Base-by-base conservation (phyloP, 2,329 filamentous ascomycete genomes). In the Paraphaeosphaeria sporulosa region DNA sequence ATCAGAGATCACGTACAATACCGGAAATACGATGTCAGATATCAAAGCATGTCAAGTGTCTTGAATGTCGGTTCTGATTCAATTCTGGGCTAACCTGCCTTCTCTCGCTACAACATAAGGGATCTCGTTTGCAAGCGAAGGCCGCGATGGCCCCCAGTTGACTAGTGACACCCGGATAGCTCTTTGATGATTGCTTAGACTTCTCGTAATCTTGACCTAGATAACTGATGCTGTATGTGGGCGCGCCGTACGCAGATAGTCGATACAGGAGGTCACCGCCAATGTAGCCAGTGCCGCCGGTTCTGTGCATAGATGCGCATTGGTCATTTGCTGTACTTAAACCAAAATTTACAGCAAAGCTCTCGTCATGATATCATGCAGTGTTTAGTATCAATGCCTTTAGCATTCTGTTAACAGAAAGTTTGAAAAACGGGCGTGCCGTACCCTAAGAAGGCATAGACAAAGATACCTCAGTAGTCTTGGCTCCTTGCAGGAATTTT, bases 381-480 rank as follows among this genome's bases (percentile, higher is more conserved):
- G 27, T 40, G 2, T 40, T 12, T 40, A 15, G 12, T 40, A 40
- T 40, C 36, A 40, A 40, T 17, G 9, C 17, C 13, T 40, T 6
- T 40, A 15, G 15, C 36, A 17, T 15, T 40, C 36, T 17, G 17
- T 40, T 17, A 15, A 40, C 13, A 17, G 17, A 40, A 17, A 40
- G n/a, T n/a, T n/a, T n/a, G n/a, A n/a, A n/a, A n/a, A n/a, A n/a
- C n/a, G n/a, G n/a, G n/a, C n/a, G n/a, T n/a, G n/a, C n/a, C n/a
- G n/a, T n/a, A n/a, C n/a, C n/a, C n/a, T n/a, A n/a, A n/a, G n/a
- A n/a, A n/a, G n/a, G n/a, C n/a, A n/a, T n/a, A n/a, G n/a, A n/a
- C n/a, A n/a, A n/a, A n/a, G n/a, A n/a, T n/a, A n/a, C n/a, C 86
- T 80, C 3, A 6, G 25, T 27, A 27, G 25, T 27, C 25, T 27